These are phyloP conservation scores for Combretum micranthum DNA, from an alignment of 345 rosid genomes.

Conservation along the genomic window DNA sequence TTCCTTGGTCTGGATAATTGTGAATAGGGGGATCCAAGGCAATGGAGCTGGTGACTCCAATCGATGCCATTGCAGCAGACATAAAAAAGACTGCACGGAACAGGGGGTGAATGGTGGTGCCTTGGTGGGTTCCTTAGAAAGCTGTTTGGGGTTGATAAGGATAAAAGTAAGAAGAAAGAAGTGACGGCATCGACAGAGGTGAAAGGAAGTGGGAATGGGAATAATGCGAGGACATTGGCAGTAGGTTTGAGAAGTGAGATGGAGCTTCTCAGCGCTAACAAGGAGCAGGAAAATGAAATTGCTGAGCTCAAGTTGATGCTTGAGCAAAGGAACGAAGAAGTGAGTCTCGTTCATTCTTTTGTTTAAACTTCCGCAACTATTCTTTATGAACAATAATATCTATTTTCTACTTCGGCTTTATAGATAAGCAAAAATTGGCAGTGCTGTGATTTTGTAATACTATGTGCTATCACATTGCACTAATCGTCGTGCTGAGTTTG, in stretches of 20 bases:
- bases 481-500: neutral
- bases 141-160: slow-evolving; percentile 50
- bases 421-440: neutral
- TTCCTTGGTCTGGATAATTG: no score
- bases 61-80: slow-evolving; percentile 57
- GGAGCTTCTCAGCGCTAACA: slow-evolving; percentile 67
- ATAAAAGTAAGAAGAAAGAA: slow-evolving; percentile 35
- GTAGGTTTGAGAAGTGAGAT: slow-evolving; percentile 89
- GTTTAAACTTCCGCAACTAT: neutral
- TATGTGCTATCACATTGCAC: neutral
- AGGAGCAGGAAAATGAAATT: slow-evolving; percentile 62
- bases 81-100: slow-evolving; percentile 53
- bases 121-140: slow-evolving; percentile 64
- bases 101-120: slow-evolving; percentile 34
- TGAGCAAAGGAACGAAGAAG: slow-evolving; percentile 64
- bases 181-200: slow-evolving; percentile 65
- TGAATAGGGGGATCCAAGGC: slow-evolving; percentile 8
- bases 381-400: neutral
- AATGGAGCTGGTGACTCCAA: slow-evolving; percentile 39
- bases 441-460: no score
- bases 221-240: slow-evolving; percentile 66
- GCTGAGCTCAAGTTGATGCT: slow-evolving; percentile 46
- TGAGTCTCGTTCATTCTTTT: slow-evolving; percentile 9
- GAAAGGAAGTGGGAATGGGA: slow-evolving; percentile 46
- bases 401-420: neutral